phyloP scores from a whole-genome alignment of 2,329 filamentous ascomycete species.

The Atkinsonella texensis region DNA sequence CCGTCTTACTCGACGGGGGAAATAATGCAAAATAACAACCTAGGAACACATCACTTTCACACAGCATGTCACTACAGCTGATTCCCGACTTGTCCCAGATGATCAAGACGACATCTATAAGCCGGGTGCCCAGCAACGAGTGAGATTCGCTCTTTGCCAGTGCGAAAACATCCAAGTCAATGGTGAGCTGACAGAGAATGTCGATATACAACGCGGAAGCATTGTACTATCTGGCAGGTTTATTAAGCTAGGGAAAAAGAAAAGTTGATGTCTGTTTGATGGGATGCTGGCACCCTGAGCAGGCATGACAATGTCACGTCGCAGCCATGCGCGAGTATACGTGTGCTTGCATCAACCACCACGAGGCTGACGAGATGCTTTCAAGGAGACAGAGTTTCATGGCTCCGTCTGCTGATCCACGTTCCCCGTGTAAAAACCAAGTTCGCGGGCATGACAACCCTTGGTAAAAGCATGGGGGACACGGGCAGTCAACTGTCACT shows the following conservation, averaged over 20 bases:
- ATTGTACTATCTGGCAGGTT: slow-evolving; percentile 24
- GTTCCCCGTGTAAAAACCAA: no score
- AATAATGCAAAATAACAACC: background rate
- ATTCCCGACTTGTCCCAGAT: slow-evolving; percentile 43
- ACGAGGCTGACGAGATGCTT: no score
- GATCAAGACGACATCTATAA: slow-evolving; percentile 44
- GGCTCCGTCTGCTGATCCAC: no score
- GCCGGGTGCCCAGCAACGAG: slow-evolving; percentile 46
- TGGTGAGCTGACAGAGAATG: slow-evolving; percentile 32
- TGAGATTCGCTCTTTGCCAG: slow-evolving; percentile 38
- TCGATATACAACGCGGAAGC: slow-evolving; percentile 29
- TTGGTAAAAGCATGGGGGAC: no score
- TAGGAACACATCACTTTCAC: background rate
- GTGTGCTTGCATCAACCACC: no score
- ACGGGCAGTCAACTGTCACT: no score
- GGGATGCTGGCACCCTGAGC: no score
- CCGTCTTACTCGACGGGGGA: background rate
- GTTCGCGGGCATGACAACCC: no score
- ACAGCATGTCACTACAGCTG: slow-evolving; percentile 43
- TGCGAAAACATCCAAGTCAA: slow-evolving; percentile 43
- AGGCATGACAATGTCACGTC: no score
- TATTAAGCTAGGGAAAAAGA: background rate
- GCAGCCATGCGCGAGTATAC: no score
- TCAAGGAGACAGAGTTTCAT: no score
- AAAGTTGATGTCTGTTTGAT: background rate